Conservation (phyloP, 306 rosid species). For the Aeschynomene evenia region DNA sequence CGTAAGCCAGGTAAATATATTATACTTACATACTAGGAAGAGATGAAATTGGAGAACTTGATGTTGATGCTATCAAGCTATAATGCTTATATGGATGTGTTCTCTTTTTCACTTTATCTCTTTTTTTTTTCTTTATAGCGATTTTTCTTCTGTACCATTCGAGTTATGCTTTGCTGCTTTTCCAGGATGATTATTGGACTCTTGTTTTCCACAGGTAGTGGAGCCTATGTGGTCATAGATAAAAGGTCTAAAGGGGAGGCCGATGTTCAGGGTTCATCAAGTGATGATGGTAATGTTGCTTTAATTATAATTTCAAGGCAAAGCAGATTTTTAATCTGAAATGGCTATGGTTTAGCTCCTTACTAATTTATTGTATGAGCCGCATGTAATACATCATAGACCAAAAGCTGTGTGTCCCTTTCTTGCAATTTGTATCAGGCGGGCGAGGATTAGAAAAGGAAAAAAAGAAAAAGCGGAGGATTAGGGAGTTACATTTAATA, state of each 20-base stretch:
- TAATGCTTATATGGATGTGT: slow-evolving; percentile 2
- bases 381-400: slow-evolving; percentile 12
- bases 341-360: slow-evolving; percentile 7
- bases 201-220: slow-evolving; percentile 59
- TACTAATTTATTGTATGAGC: background rate
- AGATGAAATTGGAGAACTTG: slow-evolving; percentile 15
- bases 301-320: slow-evolving; percentile 22
- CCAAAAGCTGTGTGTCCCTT: background rate
- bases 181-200: slow-evolving; percentile 17
- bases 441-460: slow-evolving; percentile 3
- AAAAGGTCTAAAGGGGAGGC: slow-evolving; percentile 62
- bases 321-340: slow-evolving; percentile 12
- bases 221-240: slow-evolving; percentile 90
- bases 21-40: background rate
- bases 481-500: slow-evolving; percentile 9
- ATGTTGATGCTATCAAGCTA: background rate
- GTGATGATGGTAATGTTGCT: slow-evolving; percentile 69
- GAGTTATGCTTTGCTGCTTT: slow-evolving; percentile 2
- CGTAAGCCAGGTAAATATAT: slow-evolving; percentile 69
- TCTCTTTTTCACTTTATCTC: slow-evolving; percentile 19
- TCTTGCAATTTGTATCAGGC: slow-evolving; percentile 17
- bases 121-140: background rate
- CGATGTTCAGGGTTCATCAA: slow-evolving; percentile 67
- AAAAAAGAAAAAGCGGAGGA: background rate
- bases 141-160: slow-evolving; percentile 2